These are phyloP conservation scores for Lithospermum erythrorhizon DNA, from an alignment of 257 asterid genomes.

Conservation along the genomic window DNA sequence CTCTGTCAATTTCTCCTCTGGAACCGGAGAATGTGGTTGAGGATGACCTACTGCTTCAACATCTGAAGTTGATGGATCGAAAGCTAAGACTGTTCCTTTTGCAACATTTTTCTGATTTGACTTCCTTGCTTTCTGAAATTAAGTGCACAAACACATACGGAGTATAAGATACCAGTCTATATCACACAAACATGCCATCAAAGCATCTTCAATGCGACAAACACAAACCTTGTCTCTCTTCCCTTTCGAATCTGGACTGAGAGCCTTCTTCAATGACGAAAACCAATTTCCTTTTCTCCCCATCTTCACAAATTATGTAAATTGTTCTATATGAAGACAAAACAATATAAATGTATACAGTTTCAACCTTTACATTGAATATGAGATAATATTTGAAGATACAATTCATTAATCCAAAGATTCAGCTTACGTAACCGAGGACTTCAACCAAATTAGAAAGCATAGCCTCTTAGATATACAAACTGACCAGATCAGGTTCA, in stretches of 20 bases:
- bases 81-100: slow-evolving; percentile 35
- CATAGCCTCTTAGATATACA: background rate
- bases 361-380: slow-evolving; percentile 4
- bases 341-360: slow-evolving; percentile 11
- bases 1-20: slow-evolving; percentile 43
- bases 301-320: slow-evolving; percentile 55
- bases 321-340: slow-evolving; percentile 18
- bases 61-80: slow-evolving; percentile 28
- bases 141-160: slow-evolving; percentile 1
- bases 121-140: slow-evolving; percentile 38
- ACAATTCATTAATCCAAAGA: too few relatives aligned
- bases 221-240: slow-evolving; percentile 41
- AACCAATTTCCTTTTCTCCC: slow-evolving; percentile 88
- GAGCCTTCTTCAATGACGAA: slow-evolving; percentile 78
- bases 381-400: background rate
- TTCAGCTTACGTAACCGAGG: too few relatives aligned
- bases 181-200: too few relatives aligned
- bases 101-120: slow-evolving; percentile 35
- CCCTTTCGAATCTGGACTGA: slow-evolving; percentile 59
- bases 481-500: background rate
- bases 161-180: background rate
- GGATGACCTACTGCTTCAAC: slow-evolving; percentile 33
- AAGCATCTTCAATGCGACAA: background rate
- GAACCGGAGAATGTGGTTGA: slow-evolving; percentile 31
- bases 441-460: too few relatives aligned